Base-by-base conservation (phyloP, 129 eudicot genomes). In the Pseudognaphalium luteoalbum region DNA sequence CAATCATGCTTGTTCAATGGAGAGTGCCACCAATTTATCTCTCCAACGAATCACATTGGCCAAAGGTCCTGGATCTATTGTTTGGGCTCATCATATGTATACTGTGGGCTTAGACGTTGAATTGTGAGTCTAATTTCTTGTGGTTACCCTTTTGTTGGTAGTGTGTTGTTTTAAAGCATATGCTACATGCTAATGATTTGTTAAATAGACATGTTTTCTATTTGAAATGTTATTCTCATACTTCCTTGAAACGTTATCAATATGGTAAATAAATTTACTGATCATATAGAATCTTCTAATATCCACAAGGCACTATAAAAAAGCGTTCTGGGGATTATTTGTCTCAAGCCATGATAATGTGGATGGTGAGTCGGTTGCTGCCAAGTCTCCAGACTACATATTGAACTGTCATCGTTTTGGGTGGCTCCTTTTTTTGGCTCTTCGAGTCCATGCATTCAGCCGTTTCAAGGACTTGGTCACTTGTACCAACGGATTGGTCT, bases 391-490 rank as follows among this genome's bases (percentile, higher is more conserved):
- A 11, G 86, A 73, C 74, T 74, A 70, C 70, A 69, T 83, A 52
- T 79, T 93, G 30, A 89, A 80, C 39, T 91, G 86, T 80, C 73
- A 83, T 78, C 96, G 93, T 37, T 91, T 94, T 78, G 99, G 97
- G 57, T 94, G 99, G 98, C 85, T 94, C 32, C 90, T 94, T n/a
- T 94, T 91, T 87, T 71, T 94, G 65, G 93, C 97, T 25, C 96
- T 91, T 34, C 96, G 99, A 56, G 87, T 77, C 33, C 97, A 91
- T 78, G 90, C 90, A 39, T 91, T 91, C 77, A 85, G 97, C 76
- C 86, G 89, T 50, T 91, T 90, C 61, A 94, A 86, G 86, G 96
- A 91, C 83, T 74, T 91, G 71, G 97, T 94, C 77, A 88, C 99
- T 22, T 88, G 93, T 85, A 91, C 96, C 4, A 90, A 89, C 80